Evolutionary conservation across 2,329 filamentous ascomycete genomes (phyloP), one percentile per base, ranked within the genome.

Genomic region (Colletotrichum horii): DNA sequence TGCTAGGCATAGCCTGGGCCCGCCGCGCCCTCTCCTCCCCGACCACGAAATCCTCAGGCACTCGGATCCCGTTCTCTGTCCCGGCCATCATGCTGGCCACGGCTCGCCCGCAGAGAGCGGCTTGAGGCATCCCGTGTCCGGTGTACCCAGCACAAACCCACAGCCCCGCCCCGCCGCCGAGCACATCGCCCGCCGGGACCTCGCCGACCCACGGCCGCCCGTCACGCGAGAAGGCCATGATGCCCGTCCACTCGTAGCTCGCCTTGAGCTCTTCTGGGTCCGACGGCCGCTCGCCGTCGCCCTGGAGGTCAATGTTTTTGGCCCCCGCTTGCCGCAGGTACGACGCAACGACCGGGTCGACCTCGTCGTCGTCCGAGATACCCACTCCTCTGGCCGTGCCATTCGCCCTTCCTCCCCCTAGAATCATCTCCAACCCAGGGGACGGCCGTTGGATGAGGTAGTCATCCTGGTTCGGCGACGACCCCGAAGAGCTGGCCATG

Each of bases 111-210:
- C 90, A 92, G 55, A 95, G 84, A 77, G 92, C 92, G 19, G 93
- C 91, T 79, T 93, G 92, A 24, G 94, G 93, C 94, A 96, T 95
- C 0, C 94, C 94, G 82, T 96, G 94, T 0, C 92, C 93, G 7
- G 93, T 93, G 80, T 93, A 95, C 4, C 92, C 94, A 4, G 89
- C 93, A 76, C 89, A 89, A 15, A 95, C 77, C 86, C 88, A 95
- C 70, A 95, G 78, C 0, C 92, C 92, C 4, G 87, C 81, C 22
- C 83, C 86, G n/a, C 88, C 91, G 7, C 89, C 84, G 28, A 89
- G 78, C 32, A 30, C 70, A 28, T 16, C 19, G 8, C 82, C 79
- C 43, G 83, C 84, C 1, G 92, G 92, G n/a, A 96, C 90, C 12
- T 85, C 83, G 0, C 94, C 94, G 3, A 96, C 92, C 92, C 93